Evolutionary conservation across 2,329 filamentous ascomycete genomes (phyloP), one percentile per base, ranked within the genome.

Genomic region (Penicillium sp.): DNA sequence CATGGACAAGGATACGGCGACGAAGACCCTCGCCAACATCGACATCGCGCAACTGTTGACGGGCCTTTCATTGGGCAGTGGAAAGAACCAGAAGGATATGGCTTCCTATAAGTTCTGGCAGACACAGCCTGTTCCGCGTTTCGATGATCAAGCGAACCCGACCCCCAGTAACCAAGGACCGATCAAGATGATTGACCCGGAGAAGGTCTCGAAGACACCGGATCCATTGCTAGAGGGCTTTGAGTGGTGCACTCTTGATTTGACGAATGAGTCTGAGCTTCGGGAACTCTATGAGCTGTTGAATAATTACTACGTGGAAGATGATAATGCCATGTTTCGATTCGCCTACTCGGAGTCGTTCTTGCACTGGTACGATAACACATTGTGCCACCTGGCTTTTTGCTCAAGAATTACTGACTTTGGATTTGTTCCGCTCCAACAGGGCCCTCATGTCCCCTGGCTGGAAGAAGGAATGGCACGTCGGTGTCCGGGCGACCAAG

Each of bases 41-140:
- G 79, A 83, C 56, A 71, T 84, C 17, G 72, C 78, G 37, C 80
- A 85, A 28, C 62, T 85, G 51, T 63, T 84, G 60, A 83, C 82
- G 8, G 83, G 83, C 40, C 74, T 85, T 64, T 90, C 93, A 17
- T 83, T 91, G 8, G 88, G 87, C 64, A 88, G 87, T 64, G 91
- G 91, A 59, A 96, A 95, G 84, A 96, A 96, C 73, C 89, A 88
- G 70, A 97, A 97, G 82, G 93, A 97, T 75, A 97, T 97, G 92
- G 93, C 90, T 7, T 91, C 89, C 61, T 97, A 98, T 85, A 97
- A 96, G 80, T 99, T 99, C 82, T 99, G 95, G 95, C 89, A 92
- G 78, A 99, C 95, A 51, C 95, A 99, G 78, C 95, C 95, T 0
- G 95, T 99, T 62, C 91, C 91, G 55, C 89, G 89, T 73, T 97